Evolutionary conservation across 176 grass and related monocot species (phyloP), one percentile per base, ranked within the genome.

Genomic region (Oryza glumipatula): DNA sequence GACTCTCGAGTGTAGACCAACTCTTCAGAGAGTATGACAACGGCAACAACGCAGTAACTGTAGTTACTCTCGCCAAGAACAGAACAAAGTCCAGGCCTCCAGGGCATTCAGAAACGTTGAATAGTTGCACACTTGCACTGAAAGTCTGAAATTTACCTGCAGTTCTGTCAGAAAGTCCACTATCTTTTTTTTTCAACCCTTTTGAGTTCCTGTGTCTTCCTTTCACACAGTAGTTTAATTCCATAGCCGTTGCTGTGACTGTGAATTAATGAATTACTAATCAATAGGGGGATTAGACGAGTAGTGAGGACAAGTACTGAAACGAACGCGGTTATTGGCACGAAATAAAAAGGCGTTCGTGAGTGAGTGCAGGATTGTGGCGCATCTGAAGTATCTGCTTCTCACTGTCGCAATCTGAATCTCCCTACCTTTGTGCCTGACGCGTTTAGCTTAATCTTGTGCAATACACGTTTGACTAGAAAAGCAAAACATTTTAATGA

Each of bases 401-500:
- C 8, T 67, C 33, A 21, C 36, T 35, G 45, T 76, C 88, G 7
- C 54, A 0, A 26, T 23, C 21, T 23, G 58, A 63, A 63, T 76
- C 67, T 74, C 44, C 32, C 44, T 11, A 67, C 3, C 68, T 83
- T 65, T 72, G 38, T 14, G 24, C 52, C 73, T 44, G 36, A 90
- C 88, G 73, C 83, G 88, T 58, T 73, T 58, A 67, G 23, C 19
- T 48, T 35, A 48, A 48, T 67, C 67, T 39, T 3, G 74, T 21
- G 26, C 13, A 4, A 8, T 24, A 16, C 54, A 76, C 30, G 10
- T 26, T 68, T 56, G 58, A 10, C 81, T 36, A 77, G 19, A 63
- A 80, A 33, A 24, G 14, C 19, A 76, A 48, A 48, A 4, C 58
- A 13, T 23, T 77, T 71, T 48, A 76, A 13, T 36, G 35, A 5